Base-by-base conservation (phyloP, 2,329 filamentous ascomycete genomes). In the Emericellopsis atlantica region DNA sequence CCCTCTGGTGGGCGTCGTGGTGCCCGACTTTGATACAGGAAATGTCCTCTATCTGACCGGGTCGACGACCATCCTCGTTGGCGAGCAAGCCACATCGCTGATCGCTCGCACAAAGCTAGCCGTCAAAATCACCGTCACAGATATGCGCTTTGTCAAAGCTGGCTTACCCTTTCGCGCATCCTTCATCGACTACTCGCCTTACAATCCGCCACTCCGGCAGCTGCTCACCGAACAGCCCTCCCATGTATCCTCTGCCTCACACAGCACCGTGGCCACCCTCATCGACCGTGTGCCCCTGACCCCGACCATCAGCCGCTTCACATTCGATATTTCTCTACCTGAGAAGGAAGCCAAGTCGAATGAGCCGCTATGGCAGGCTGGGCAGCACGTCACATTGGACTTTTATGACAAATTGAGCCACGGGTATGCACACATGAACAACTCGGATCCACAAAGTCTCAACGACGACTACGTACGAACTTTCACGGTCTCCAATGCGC, bases 401-500 rank as follows among this genome's bases (percentile, higher is more conserved):
- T 88, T 93, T 51, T 66, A 70, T 11, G 56, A 67, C 0, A 79
- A 89, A 50, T 63, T 94, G 2, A 76, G 83, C 46, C 57, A 68
- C 10, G 87, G 87, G 1, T 94, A 87, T 57, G 75, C 71, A 38
- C 88, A 94, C 55, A 94, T 94, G 87, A 69, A 78, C 3, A 80
- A 93, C 46, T 76, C 83, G 43, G 85, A 93, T 48, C 87, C 87
- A 5, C 70, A 71, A 47, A 84, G 78, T 49, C 57, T 94, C 14
- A 95, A 94, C 50, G 87, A 94, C 54, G 86, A 95, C 54, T 89
- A 77, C 46, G 67, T 92, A 5, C 69, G 87, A 23, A 93, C 86
- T 0, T 94, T 94, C 52, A 94, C 87, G 2, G 71, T 94, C 0
- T 84, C 81, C 2, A 84, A 72, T 2, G 58, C 64, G 1, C 74